Base-by-base conservation (phyloP, 2,329 filamentous ascomycete genomes). In the Fusarium nurragi region DNA sequence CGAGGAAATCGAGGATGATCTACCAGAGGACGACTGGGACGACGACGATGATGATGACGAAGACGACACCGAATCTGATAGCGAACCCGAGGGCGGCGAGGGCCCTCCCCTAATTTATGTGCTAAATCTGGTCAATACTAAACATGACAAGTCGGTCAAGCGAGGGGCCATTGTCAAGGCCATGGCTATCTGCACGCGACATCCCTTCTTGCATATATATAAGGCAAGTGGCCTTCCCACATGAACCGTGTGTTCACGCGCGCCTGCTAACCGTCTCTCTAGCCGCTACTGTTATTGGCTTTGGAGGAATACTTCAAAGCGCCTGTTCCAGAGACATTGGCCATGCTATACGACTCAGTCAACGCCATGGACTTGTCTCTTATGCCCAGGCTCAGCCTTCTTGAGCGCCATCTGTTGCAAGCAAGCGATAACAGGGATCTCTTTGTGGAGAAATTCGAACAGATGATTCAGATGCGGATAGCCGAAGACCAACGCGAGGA, bases 121-220 rank as follows among this genome's bases (percentile, higher is more conserved):
- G 48, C 82, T 99, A 68, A 99, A 99, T 77, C 80, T 99, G 74
- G 95, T 99, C 70, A 98, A 99, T 77, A 99, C 94, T 9, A 98
- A 98, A 77, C 93, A 97, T 76, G 95, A 99, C 80, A 94, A 92
- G 74, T 90, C 90, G 19, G 92, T 92, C 44, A 96, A 95, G 79
- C 89, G 95, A 84, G 95, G 95, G 57, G 95, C 95, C 19, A 86
- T 97, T 46, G 94, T 98, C 57, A 98, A 98, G 76, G 93, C 95
- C 38, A 99, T 99, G 95, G 95, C 95, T 26, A 97, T 99, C 69
- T 99, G 95, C 81, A 99, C 95, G 9, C 85, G 95, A 39, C 95
- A 99, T 81, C 94, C 95, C 4, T 99, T 99, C 78, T 81, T 99
- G 68, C 95, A 99, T 78, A 99, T 99, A 65, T 99, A 99, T 82